phyloP scores from a whole-genome alignment of 2,329 filamentous ascomycete genomes.

The Dothiorella sarmentorum region DNA sequence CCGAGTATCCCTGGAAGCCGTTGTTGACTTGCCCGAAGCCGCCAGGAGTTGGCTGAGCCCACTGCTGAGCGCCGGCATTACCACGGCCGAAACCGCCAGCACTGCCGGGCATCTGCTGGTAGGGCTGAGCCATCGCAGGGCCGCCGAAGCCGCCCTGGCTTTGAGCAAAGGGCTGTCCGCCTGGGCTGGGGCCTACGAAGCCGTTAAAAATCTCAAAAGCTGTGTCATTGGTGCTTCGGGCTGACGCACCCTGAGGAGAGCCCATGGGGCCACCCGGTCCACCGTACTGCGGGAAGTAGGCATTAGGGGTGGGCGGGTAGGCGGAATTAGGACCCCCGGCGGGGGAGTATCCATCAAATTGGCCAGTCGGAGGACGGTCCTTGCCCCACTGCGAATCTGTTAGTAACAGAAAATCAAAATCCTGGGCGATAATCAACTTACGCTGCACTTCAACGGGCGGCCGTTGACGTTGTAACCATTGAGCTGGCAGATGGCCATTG shows the following conservation, averaged over 20 bases:
- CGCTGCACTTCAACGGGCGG: constrained; percentile 94
- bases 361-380: constrained; percentile 84
- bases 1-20: constrained; percentile 60
- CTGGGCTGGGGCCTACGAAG: constrained; percentile 52
- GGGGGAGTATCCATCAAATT: constrained; percentile 80
- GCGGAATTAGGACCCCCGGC: constrained; percentile 64
- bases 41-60: constrained; percentile 50
- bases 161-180: constrained; percentile 60
- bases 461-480: constrained; percentile 98
- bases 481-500: constrained; percentile 96
- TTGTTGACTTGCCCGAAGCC: constrained; percentile 48
- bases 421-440: constrained; percentile 54
- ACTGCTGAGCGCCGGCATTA: constrained; percentile 47
- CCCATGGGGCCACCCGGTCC: constrained; percentile 61
- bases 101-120: constrained; percentile 56
- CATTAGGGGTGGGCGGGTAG: constrained; percentile 73
- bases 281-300: constrained; percentile 92
- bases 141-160: constrained; percentile 59
- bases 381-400: constrained; percentile 79
- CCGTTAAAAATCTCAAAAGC: constrained; percentile 33
- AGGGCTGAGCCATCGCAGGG: constrained; percentile 51
- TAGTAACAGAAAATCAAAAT: constrained; percentile 27
- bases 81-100: constrained; percentile 83
- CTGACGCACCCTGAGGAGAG: constrained; percentile 53
- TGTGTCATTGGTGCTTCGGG: constrained; percentile 23